Percentiles rank a stretch among this genome's conserved stretches.
phyloP scores from a whole-genome alignment of 768 basidiomycete species.

The Agrocybe pediades region DNA sequence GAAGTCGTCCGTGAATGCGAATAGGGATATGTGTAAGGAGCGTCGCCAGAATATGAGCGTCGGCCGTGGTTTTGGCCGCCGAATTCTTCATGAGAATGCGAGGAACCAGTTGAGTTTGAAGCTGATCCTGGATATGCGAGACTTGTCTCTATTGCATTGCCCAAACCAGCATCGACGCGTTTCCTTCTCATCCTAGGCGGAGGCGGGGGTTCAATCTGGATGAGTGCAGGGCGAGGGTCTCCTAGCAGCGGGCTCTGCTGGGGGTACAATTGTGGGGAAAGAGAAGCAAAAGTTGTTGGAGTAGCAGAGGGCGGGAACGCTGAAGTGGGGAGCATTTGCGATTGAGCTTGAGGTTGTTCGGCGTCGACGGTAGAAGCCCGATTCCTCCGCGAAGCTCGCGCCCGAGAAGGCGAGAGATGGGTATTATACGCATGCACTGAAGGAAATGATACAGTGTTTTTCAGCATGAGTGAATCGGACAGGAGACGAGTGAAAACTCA shows the following conservation, averaged over 20 bases:
- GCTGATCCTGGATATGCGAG: neutral
- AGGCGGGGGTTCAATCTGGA: constrained; percentile 11
- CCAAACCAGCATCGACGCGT: constrained; percentile 5
- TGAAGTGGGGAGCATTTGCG: neutral
- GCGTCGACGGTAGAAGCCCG: neutral
- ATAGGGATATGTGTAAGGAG: constrained; percentile 5
- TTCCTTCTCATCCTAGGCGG: constrained; percentile 9
- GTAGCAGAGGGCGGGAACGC: neutral
- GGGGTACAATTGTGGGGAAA: neutral
- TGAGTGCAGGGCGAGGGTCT: constrained; percentile 6
- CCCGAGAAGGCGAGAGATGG: constrained; percentile 12
- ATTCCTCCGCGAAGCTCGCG: neutral
- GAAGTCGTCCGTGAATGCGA: neutral
- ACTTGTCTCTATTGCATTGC: neutral
- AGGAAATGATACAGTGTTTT: constrained; percentile 15
- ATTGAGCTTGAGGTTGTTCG: neutral
- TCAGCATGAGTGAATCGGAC: constrained; percentile 14
- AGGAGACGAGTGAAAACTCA: neutral
- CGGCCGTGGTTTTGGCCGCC: neutral
- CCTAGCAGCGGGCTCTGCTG: neutral
- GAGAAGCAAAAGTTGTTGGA: neutral
- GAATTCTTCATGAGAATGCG: neutral
- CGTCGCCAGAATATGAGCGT: neutral
- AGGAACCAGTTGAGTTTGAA: neutral
- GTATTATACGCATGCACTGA: constrained; percentile 21